These are phyloP conservation scores for Neurospora tetraspora DNA, from an alignment of 495 filamentous ascomycete species.

Conservation along the genomic window DNA sequence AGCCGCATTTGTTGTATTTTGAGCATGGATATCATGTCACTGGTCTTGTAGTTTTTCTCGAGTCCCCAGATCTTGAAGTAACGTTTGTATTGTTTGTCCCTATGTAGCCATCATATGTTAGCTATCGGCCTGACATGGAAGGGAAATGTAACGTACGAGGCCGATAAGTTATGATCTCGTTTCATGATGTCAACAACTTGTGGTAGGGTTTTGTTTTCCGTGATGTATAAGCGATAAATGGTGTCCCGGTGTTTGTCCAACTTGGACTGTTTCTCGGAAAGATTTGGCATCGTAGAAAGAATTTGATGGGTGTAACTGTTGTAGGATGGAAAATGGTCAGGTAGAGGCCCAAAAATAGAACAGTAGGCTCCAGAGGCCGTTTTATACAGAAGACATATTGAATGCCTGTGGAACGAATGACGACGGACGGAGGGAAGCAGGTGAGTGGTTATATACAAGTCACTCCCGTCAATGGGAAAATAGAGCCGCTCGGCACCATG, in stretches of 20 bases:
- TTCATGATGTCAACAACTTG: constrained; percentile 19
- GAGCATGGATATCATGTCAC: constrained; percentile 17
- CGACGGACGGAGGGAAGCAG: not conserved
- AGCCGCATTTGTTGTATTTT: constrained; percentile 10
- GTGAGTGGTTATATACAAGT: not conserved
- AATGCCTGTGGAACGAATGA: not conserved
- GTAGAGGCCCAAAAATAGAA: not conserved
- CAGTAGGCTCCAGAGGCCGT: not conserved
- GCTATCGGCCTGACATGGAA: not conserved
- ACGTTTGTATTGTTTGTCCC: constrained; percentile 21
- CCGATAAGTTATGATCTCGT: constrained; percentile 7
- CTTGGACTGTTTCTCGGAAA: not conserved
- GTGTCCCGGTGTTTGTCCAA: constrained; percentile 9
- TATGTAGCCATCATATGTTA: not conserved
- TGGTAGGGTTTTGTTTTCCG: constrained; percentile 3
- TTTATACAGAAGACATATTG: not conserved
- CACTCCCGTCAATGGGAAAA: not conserved
- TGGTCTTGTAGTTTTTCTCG: constrained; percentile 16
- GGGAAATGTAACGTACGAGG: constrained; percentile 8
- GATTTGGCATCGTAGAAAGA: not conserved
- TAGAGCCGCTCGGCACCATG: not conserved
- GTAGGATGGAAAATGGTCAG: not conserved
- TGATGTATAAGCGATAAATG: constrained; percentile 17
- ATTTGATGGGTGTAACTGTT: not conserved
- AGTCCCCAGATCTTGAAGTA: constrained; percentile 17